Base-by-base conservation (phyloP, 805 yeast species). In the Metschnikowia continentalis region DNA sequence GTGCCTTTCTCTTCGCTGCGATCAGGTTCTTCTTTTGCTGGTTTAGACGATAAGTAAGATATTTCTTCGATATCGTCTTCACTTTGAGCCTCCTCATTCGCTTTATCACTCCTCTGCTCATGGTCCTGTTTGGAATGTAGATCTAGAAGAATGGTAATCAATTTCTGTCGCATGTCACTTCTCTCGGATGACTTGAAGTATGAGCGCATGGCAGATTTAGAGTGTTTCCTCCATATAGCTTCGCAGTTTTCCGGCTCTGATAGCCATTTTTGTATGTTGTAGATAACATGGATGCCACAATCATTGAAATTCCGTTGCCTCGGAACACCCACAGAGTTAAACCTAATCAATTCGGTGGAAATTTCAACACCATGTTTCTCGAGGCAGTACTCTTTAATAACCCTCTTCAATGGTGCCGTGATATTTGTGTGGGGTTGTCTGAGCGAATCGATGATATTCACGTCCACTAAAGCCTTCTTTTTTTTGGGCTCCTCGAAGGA, bases 251-350 rank as follows among this genome's bases (percentile, higher is more conserved):
- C 58, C 0, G 82, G 80, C 37, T 79, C 67, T 22, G 70, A 69
- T 42, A 85, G 71, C 67, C 88, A 83, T 54, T 77, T 80, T 50
- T 74, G 71, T 11, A 84, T 76, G 59, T 87, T 90, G 58, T 84
- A 84, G 14, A 94, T 84, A 1, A 92, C 88, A 68, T 88, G 97
- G 19, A 94, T 81, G 1, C 99, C 99, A 71, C 99, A 94, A 65
- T 94, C 99, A 63, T 90, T 88, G 69, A 84, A 83, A 64, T 94
- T 94, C 32, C 83, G 82, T 62, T 94, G 99, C 52, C 77, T 82
- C 0, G 97, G 96, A 0, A 90, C 94, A 5, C 71, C 62, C 4
- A 83, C 82, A 6, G 72, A 65, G 46, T 72, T 64, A 43, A 80
- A 68, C 41, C 74, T 65, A 20, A 91, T 79, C 40, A 72, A 75